Evolutionary conservation across 2,329 filamentous ascomycete species (phyloP).

Genomic region (Boeremia lycopersici): DNA sequence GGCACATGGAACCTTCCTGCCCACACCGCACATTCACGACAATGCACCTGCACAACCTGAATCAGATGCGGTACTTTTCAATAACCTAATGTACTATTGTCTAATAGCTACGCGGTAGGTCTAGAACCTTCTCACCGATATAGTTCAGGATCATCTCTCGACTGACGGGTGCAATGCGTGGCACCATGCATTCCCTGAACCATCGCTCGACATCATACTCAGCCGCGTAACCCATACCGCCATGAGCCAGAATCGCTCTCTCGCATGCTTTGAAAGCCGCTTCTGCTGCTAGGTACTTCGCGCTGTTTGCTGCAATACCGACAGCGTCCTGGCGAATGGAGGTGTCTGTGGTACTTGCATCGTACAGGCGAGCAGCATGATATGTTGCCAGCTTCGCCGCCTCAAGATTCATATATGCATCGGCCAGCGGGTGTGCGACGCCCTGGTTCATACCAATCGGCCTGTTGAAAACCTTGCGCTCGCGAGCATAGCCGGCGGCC

Average conservation of each 20-base stretch:
- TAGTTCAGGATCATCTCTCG: slow-evolving; percentile 79
- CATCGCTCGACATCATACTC: slow-evolving; percentile 69
- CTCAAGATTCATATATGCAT: slow-evolving; percentile 66
- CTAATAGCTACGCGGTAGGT: slow-evolving; percentile 70
- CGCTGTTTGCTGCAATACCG: slow-evolving; percentile 62
- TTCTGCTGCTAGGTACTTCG: slow-evolving; percentile 65
- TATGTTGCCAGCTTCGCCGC: slow-evolving; percentile 67
- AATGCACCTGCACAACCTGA: too few species aligned
- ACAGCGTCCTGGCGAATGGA: slow-evolving; percentile 47
- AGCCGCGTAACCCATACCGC: slow-evolving; percentile 68
- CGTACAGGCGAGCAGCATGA: slow-evolving; percentile 64
- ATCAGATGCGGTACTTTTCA: too few species aligned
- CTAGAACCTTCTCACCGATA: slow-evolving; percentile 70
- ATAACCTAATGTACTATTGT: not conserved
- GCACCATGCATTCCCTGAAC: slow-evolving; percentile 64
- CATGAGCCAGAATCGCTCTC: slow-evolving; percentile 61
- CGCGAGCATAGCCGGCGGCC: slow-evolving; percentile 55
- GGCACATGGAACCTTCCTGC: too few species aligned
- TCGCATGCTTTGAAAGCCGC: slow-evolving; percentile 67
- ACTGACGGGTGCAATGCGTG: slow-evolving; percentile 64
- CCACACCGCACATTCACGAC: too few species aligned
- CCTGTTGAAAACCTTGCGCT: slow-evolving; percentile 60
- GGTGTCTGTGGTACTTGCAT: slow-evolving; percentile 48
- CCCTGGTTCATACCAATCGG: slow-evolving; percentile 66
- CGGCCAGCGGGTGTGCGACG: slow-evolving; percentile 64